A percentile compares a stretch with the other conserved stretches of the same genome.
These are phyloP conservation scores for Emericellopsis terricola DNA, from an alignment of 495 filamentous ascomycete genomes.

Conservation along the genomic window DNA sequence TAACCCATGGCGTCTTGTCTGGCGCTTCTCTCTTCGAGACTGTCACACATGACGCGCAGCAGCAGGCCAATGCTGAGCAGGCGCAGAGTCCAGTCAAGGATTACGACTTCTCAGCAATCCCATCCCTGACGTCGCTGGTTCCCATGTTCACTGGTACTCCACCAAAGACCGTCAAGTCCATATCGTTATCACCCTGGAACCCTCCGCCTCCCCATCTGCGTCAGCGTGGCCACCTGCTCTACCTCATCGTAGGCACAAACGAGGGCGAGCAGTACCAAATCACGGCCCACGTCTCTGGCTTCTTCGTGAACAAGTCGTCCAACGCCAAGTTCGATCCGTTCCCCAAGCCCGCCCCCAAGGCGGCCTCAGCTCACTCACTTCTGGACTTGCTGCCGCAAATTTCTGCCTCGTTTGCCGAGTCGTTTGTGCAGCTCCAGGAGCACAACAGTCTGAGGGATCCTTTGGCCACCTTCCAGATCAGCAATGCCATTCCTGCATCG, in stretches of 20 bases:
- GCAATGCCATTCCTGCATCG: conserved; percentile 77
- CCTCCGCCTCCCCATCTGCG: conserved; percentile 81
- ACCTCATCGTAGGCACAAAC: conserved; percentile 70
- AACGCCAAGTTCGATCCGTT: conserved; percentile 85
- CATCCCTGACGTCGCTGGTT: conserved; percentile 50
- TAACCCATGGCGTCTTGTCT: conserved; percentile 71
- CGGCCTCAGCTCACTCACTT: conserved; percentile 63
- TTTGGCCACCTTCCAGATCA: conserved; percentile 81
- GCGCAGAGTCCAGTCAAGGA: conserved; percentile 35
- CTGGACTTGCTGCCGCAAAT: conserved; percentile 58
- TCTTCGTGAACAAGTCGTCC: conserved; percentile 87
- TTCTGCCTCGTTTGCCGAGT: conserved; percentile 61
- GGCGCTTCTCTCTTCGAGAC: conserved; percentile 76
- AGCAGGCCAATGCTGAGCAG: conserved; percentile 20
- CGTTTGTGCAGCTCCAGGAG: conserved; percentile 62
- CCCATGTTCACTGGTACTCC: conserved; percentile 42
- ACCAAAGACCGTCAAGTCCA: conserved; percentile 77
- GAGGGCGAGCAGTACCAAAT: conserved; percentile 90
- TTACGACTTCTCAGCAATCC: conserved; percentile 58
- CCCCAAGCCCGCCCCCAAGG: conserved; percentile 51
- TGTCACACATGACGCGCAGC: conserved; percentile 32
- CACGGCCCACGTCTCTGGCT: conserved; percentile 81
- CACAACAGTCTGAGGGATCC: conserved; percentile 70
- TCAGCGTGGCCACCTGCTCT: conserved; percentile 84
- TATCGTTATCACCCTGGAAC: conserved; percentile 88